Percentiles rank a stretch among this genome's conserved stretches.
phyloP scores from a whole-genome alignment of 2,329 filamentous ascomycete species.

The Tolypocladium inflatum region DNA sequence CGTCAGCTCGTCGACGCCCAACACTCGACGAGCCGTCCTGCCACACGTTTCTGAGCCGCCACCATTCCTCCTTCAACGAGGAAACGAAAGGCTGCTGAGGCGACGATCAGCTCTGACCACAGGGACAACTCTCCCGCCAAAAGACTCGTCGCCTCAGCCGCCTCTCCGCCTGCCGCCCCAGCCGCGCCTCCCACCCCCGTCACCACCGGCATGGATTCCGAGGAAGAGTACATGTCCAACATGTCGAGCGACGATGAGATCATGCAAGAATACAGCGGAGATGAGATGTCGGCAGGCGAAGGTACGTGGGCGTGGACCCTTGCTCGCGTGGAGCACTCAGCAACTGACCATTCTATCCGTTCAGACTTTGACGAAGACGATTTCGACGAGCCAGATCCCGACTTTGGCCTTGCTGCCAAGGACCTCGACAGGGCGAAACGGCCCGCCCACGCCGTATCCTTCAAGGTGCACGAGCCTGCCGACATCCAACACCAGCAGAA shows the following conservation, averaged over 20 bases:
- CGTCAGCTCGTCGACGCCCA: constrained; percentile 2
- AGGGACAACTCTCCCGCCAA: constrained; percentile 37
- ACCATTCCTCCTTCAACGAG: constrained; percentile 51
- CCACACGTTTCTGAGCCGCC: constrained; percentile 19
- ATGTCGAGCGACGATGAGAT: constrained; percentile 67
- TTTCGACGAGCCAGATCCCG: constrained; percentile 46
- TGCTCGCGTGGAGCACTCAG: background rate
- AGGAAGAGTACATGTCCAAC: constrained; percentile 86
- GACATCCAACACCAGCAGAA: constrained; percentile 84
- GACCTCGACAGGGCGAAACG: constrained; percentile 63
- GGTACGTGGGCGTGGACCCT: constrained; percentile 24
- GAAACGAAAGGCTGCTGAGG: constrained; percentile 58
- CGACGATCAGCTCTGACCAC: constrained; percentile 41
- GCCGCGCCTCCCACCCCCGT: constrained; percentile 47
- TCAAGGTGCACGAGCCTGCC: constrained; percentile 66
- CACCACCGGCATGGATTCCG: constrained; percentile 74
- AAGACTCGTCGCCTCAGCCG: constrained; percentile 47
- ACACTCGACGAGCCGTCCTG: constrained; percentile 1
- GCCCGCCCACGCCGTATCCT: constrained; percentile 75
- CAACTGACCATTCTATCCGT: constrained; percentile 5
- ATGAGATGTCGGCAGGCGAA: constrained; percentile 48
- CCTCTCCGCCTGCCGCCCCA: constrained; percentile 35
- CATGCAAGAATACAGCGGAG: constrained; percentile 69
- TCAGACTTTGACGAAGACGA: constrained; percentile 50
- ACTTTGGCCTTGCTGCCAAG: constrained; percentile 40